Evolutionary conservation across 495 filamentous ascomycete species (phyloP).

Genomic region (Podospora pseudoanserina): DNA sequence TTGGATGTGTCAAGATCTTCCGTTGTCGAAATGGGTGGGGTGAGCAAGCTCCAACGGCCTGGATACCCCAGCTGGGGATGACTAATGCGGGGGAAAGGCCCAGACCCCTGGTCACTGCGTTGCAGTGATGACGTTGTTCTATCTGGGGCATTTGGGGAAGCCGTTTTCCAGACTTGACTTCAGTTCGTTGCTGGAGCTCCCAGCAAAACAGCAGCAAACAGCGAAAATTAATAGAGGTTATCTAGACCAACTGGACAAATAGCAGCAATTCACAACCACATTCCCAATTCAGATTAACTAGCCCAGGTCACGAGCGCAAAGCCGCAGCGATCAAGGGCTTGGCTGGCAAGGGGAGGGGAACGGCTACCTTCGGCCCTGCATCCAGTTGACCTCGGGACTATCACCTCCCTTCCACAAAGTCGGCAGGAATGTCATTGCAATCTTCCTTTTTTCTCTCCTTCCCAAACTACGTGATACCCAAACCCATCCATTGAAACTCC

Average conservation of each 20-base stretch:
- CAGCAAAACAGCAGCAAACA: neutral
- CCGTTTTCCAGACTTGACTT: neutral
- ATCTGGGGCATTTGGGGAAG: constrained; percentile 1
- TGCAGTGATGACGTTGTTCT: constrained; percentile 19
- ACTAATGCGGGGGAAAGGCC: constrained; percentile 21
- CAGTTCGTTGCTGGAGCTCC: neutral
- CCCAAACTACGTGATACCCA: neutral
- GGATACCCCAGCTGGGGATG: constrained; percentile 7
- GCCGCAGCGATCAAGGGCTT: neutral
- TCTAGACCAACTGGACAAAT: neutral
- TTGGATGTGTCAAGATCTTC: neutral
- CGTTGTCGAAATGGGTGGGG: neutral
- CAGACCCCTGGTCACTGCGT: neutral
- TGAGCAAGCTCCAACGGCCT: neutral
- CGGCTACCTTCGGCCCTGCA: constrained; percentile 6
- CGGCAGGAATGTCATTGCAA: constrained; percentile 4
- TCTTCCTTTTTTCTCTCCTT: neutral
- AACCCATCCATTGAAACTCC: constrained; percentile 1
- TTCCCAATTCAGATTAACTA: neutral
- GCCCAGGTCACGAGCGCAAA: constrained; percentile 2
- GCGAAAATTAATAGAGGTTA: neutral
- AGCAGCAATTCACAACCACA: neutral
- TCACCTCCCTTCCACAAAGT: constrained; percentile 3
- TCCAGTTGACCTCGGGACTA: neutral
- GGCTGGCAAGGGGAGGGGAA: constrained; percentile 1